Base-by-base conservation (phyloP, 345 rosid genomes). In the Melaleuca quinquenervia region DNA sequence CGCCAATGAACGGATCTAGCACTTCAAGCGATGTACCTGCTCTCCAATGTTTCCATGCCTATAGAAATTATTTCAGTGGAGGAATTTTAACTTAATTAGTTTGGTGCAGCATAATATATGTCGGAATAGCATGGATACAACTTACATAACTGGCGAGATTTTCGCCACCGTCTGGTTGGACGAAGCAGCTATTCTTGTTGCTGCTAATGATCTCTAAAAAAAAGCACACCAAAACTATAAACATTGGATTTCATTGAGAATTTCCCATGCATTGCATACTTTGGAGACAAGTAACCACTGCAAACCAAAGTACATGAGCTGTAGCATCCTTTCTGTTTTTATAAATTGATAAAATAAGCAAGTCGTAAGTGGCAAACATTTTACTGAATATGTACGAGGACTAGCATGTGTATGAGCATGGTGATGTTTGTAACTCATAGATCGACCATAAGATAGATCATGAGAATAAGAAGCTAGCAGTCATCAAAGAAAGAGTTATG, bases 171-270 rank as follows among this genome's bases (percentile, higher is more conserved):
- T 18, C 24, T 52, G 21, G 16, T 51, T 86, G 26, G 32, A 88
- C 82, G 82, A 84, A 85, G 88, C 88, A 32, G 90, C 92, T 52
- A 86, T 87, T 36, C 87, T 62, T 55, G 87, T 91, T 90, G 2
- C 94, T 91, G 21, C 88, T 90, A 56, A 92, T 90, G 74, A 83
- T 88, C 87, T 90, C 91, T 1, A 88, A 88, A 82, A 18, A 90
- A 29, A 5, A 86, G 3, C 29, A 88, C 90, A n/a, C 87, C 90
- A n/a, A 88, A 90, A 55, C 91, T 86, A 54, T 83, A 89, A 5
- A 92, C 90, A 82, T 92, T 90, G 1, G 90, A 89, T 52, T 90
- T 90, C 1, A 88, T 1, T 49, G 27, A 55, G 60, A 55, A 8
- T 22, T 9, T n/a, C 12, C 60, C 13, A 22, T 22, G 27, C 60